A percentile compares a stretch with the other conserved stretches of the same genome.
Evolutionary conservation across 495 filamentous ascomycete species (phyloP).

Genomic region (Poronia punctata): DNA sequence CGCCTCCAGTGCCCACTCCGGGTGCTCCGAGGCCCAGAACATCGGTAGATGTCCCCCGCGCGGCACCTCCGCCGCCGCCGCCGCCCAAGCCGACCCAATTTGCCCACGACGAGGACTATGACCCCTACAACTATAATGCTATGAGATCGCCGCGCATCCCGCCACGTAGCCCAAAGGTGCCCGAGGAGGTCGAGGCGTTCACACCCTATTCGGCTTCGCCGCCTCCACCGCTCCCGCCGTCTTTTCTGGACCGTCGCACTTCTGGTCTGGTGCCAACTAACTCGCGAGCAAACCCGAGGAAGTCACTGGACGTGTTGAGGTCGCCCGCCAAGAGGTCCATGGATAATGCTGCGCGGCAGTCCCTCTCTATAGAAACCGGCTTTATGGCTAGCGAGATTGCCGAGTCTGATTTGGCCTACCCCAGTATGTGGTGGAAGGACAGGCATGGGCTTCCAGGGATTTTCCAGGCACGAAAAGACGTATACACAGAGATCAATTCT

Average conservation of each 20-base stretch:
- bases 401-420: slow-evolving; percentile 67
- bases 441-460: slow-evolving; percentile 67
- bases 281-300: slow-evolving; percentile 43
- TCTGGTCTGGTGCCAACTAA: slow-evolving; percentile 43
- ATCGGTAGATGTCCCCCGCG: slow-evolving; percentile 65
- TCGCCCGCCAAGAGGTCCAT: slow-evolving; percentile 54
- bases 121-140: slow-evolving; percentile 61
- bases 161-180: slow-evolving; percentile 8
- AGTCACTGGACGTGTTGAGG: slow-evolving; percentile 65
- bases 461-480: slow-evolving; percentile 75
- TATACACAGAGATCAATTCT: slow-evolving; percentile 73
- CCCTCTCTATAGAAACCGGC: slow-evolving; percentile 61
- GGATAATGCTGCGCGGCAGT: slow-evolving; percentile 50
- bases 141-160: slow-evolving; percentile 18
- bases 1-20: slow-evolving; percentile 52
- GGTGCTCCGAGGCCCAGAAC: slow-evolving; percentile 43
- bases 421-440: slow-evolving; percentile 77
- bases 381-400: slow-evolving; percentile 81
- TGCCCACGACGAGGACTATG: slow-evolving; percentile 66
- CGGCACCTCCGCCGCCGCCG: slow-evolving; percentile 60
- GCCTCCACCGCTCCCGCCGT: slow-evolving; percentile 39
- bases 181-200: slow-evolving; percentile 25
- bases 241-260: slow-evolving; percentile 31
- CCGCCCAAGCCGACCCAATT: slow-evolving; percentile 43
- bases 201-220: slow-evolving; percentile 48